These are phyloP conservation scores for Chromera velia DNA, from an alignment of 73 alveolate genomes.

Conservation along the genomic window DNA sequence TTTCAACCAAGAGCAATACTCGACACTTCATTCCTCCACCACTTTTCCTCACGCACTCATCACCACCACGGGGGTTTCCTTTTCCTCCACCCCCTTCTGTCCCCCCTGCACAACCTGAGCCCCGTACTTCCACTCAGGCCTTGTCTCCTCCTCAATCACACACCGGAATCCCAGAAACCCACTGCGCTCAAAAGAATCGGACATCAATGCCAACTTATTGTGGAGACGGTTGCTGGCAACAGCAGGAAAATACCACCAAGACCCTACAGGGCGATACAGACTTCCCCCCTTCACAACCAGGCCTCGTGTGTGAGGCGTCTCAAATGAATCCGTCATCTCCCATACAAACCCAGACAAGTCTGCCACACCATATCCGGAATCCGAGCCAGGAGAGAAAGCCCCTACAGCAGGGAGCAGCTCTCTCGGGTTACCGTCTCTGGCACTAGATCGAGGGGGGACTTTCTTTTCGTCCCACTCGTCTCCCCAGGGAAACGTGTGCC, in stretches of 20 bases:
- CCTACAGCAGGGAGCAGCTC: neutral
- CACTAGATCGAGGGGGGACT: neutral
- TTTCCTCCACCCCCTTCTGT: too few species aligned
- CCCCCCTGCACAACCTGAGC: too few species aligned
- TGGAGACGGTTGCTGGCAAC: too few species aligned
- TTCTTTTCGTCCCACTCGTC: neutral
- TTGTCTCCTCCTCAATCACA: slow-evolving; percentile 16
- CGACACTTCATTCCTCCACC: too few species aligned
- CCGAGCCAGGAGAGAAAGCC: neutral
- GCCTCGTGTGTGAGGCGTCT: slow-evolving; percentile 23
- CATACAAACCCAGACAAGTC: slow-evolving; percentile 30
- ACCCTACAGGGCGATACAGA: slow-evolving; percentile 18
- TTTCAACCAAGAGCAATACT: too few species aligned
- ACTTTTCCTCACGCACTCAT: too few species aligned
- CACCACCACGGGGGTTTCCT: too few species aligned
- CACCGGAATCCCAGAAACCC: slow-evolving; percentile 35
- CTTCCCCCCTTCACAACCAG: slow-evolving; percentile 26
- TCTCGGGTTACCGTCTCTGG: neutral
- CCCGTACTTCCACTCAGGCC: too few species aligned
- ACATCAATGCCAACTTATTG: neutral
- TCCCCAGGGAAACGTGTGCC: slow-evolving; percentile 36
- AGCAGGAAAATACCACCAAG: neutral
- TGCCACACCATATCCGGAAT: slow-evolving; percentile 15
- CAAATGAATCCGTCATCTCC: slow-evolving; percentile 35
- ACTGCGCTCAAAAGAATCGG: slow-evolving; percentile 22